Evolutionary conservation across 148 eudicot species (phyloP).

Genomic region (Selenicereus undatus): DNA sequence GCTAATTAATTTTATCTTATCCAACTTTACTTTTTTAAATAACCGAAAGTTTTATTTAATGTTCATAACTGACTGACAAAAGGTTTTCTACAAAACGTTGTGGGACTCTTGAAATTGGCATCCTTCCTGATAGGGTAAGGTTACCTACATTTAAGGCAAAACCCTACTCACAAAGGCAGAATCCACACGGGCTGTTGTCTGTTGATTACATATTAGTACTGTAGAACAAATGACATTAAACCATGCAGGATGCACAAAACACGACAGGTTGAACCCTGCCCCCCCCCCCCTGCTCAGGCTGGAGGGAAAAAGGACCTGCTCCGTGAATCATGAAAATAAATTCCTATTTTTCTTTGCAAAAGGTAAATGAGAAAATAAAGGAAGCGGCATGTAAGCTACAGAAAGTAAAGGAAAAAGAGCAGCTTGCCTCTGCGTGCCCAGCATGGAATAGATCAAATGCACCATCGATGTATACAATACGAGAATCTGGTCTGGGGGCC

Average conservation of each 20-base stretch:
- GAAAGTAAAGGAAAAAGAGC: background rate
- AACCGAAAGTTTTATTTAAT: too few relatives aligned
- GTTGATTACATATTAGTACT: background rate
- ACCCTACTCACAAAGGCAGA: background rate
- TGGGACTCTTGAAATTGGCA: too few relatives aligned
- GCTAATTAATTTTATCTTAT: too few relatives aligned
- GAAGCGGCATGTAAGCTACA: background rate
- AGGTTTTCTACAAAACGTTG: too few relatives aligned
- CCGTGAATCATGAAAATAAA: background rate
- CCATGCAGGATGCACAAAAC: background rate
- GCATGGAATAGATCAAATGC: conserved; percentile 99
- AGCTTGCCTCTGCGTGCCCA: conserved; percentile 89
- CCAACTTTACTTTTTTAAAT: too few relatives aligned
- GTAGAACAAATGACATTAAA: background rate
- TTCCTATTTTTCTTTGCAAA: background rate
- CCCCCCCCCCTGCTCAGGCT: background rate
- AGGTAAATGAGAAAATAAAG: background rate
- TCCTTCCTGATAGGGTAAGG: too few relatives aligned
- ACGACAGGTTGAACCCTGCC: too few relatives aligned
- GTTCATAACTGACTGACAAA: too few relatives aligned
- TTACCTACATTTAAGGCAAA: too few relatives aligned
- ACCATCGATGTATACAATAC: conserved; percentile 85
- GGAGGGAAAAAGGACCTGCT: background rate
- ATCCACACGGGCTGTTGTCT: too few relatives aligned
- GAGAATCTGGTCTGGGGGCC: conserved; percentile 90